Evolutionary conservation across 441 rosid species (phyloP), one percentile per base, ranked within the genome.

Genomic region (Erysimum cheiri): DNA sequence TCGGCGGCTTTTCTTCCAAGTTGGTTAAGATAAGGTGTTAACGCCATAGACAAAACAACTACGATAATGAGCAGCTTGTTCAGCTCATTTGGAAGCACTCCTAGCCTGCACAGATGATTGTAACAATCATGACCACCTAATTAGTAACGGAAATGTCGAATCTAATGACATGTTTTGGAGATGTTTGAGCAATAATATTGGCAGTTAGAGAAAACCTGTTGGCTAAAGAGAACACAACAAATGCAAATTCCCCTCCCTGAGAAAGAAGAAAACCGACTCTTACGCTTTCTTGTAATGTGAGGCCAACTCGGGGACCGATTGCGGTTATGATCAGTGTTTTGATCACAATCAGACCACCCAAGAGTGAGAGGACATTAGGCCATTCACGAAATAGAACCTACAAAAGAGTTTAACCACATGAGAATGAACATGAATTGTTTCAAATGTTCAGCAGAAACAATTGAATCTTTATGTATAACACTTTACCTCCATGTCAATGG

Each of bases 51-150:
- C 82, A 94, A 71, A n/a, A 94, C 97, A 56, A 94, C 99, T 13
- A 94, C 97, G 64, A 94, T 94, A 66, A 92, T 94, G 64, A 94
- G 97, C 69, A 94, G 88, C 82, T 94, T 94, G 88, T 90, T 94
- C 78, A 94, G 92, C 84, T 94, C 99, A 72, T 92, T 95, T n/a
- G 99, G 99, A 55, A 94, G 87, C 78, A 94, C 98, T 65, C 99
- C 99, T 60, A 92, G 92, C 86, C 98, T 91, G 92, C 49, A 74
- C 12, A 74, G 15, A 58, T 69, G 41, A 66, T 70, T 41, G 64
- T 78, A 47, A 75, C 59, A 64, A 48, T 36, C 49, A 67, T 12
- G 49, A 43, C 19, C 68, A 59, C 36, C 36, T 31, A 41, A 24
- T 15, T 4, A 58, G 53, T 10, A 22, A 13, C 3, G 13, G 28